phyloP scores from a whole-genome alignment of 2,329 filamentous ascomycete species.

The Colletotrichum zoysiae region DNA sequence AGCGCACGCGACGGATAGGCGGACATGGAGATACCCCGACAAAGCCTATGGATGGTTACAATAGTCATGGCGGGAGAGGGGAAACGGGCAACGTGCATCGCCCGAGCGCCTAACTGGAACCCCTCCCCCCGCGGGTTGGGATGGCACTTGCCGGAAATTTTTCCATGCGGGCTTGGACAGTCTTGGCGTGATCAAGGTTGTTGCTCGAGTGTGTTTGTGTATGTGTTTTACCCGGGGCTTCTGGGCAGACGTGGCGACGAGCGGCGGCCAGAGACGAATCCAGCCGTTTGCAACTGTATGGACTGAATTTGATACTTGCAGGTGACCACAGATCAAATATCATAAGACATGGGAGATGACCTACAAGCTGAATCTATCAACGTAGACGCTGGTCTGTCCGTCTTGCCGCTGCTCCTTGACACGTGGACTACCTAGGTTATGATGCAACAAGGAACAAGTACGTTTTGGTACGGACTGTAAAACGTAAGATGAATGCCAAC shows the following conservation, averaged over 20 bases:
- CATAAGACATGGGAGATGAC: not conserved
- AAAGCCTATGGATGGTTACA: conserved; percentile 9
- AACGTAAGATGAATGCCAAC: conserved; percentile 2
- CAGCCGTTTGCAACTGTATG: not conserved
- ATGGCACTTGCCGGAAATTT: conserved; percentile 28
- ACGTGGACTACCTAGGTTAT: not conserved
- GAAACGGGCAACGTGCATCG: conserved; percentile 4
- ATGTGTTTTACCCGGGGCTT: not conserved
- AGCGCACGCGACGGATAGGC: not conserved
- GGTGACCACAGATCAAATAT: no score
- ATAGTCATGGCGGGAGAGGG: not conserved
- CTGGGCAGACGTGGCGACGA: no score
- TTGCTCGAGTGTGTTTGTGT: not conserved
- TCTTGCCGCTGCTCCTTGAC: not conserved
- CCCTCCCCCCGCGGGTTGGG: conserved; percentile 4
- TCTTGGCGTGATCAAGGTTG: not conserved
- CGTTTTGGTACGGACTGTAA: not conserved
- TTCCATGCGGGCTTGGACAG: not conserved
- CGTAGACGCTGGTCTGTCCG: no score
- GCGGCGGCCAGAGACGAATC: not conserved
- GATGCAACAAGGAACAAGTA: not conserved
- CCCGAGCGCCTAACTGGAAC: conserved; percentile 20
- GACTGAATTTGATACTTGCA: not conserved
- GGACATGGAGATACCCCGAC: conserved; percentile 14
- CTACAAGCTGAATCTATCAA: not conserved